A percentile compares a stretch with the other conserved stretches of the same genome.
Evolutionary conservation across 2,329 filamentous ascomycete genomes (phyloP).

Genomic region (Pestalotiopsis sp.): DNA sequence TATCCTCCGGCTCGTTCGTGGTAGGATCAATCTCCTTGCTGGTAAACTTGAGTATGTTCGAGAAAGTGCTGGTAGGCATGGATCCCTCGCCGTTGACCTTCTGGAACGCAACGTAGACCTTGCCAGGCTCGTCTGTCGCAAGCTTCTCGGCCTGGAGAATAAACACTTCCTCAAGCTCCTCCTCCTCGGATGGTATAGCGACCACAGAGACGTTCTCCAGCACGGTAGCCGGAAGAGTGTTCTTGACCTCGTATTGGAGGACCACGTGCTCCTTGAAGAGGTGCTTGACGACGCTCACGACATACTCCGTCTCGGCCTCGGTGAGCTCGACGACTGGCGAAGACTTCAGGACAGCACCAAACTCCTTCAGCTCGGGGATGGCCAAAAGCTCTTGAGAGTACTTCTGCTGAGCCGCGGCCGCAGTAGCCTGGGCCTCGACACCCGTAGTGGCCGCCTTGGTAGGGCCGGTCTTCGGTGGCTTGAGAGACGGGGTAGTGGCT

Average conservation of each 20-base stretch:
- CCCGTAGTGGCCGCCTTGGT: slow-evolving; percentile 70
- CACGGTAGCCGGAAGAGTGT: slow-evolving; percentile 89
- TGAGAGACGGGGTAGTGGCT: slow-evolving; percentile 87
- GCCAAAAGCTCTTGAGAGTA: slow-evolving; percentile 85
- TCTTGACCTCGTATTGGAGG: slow-evolving; percentile 96
- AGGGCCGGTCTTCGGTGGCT: slow-evolving; percentile 82
- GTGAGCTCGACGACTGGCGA: slow-evolving; percentile 85
- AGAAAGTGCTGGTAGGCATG: slow-evolving; percentile 82
- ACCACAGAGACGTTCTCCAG: slow-evolving; percentile 87
- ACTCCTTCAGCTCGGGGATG: slow-evolving; percentile 89
- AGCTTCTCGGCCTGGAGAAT: slow-evolving; percentile 88
- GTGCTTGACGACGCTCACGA: slow-evolving; percentile 92
- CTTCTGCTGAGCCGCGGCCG: slow-evolving; percentile 80
- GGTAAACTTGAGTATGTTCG: slow-evolving; percentile 93
- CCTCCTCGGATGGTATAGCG: slow-evolving; percentile 78
- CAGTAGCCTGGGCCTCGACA: slow-evolving; percentile 75
- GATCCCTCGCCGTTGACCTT: slow-evolving; percentile 75
- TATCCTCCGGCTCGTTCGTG: slow-evolving; percentile 88
- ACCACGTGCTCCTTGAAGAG: slow-evolving; percentile 98
- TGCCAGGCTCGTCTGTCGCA: slow-evolving; percentile 82
- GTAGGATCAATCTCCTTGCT: slow-evolving; percentile 97
- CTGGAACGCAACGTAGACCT: slow-evolving; percentile 93
- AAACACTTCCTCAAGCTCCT: slow-evolving; percentile 87
- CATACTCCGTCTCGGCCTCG: slow-evolving; percentile 96
- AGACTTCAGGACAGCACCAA: slow-evolving; percentile 90